These are phyloP conservation scores for Myxozyma neotropica DNA, from an alignment of 805 yeast species.

Conservation along the genomic window DNA sequence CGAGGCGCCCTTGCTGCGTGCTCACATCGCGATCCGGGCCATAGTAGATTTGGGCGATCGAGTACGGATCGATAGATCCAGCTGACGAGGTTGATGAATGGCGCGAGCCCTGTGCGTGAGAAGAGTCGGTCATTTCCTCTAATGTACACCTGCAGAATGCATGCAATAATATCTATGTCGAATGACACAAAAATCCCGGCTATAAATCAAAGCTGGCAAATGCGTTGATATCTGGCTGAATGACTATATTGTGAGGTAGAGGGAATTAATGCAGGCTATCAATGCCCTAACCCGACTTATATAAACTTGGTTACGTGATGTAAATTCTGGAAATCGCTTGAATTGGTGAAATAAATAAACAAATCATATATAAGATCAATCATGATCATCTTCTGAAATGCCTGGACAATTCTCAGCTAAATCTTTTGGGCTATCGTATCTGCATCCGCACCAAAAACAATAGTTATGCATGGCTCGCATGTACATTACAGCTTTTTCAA, in stretches of 20 bases:
- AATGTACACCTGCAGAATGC: background rate
- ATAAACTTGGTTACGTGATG: no score
- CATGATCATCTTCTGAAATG: conserved; percentile 49
- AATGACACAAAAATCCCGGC: no score
- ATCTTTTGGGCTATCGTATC: conserved; percentile 46
- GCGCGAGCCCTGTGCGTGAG: conserved; percentile 6
- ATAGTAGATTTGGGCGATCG: conserved; percentile 69
- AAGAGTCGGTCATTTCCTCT: background rate
- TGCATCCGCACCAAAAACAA: conserved; percentile 56
- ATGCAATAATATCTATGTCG: background rate
- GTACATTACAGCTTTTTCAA: conserved; percentile 45
- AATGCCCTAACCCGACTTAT: no score
- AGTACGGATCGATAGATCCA: conserved; percentile 58
- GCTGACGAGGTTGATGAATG: conserved; percentile 22
- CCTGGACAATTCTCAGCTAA: conserved; percentile 56
- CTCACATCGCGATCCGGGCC: conserved; percentile 49
- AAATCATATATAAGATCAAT: background rate
- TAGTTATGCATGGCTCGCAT: conserved; percentile 48
- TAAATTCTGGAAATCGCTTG: no score
- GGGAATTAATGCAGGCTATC: no score
- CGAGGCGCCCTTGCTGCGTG: conserved; percentile 51
- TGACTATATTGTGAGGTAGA: no score
- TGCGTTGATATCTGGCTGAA: no score
- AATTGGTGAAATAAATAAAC: no score
- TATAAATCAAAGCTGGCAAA: no score